These are phyloP conservation scores for Dictyophora rubrovolvata DNA, from an alignment of 768 basidiomycete genomes.

Conservation along the genomic window DNA sequence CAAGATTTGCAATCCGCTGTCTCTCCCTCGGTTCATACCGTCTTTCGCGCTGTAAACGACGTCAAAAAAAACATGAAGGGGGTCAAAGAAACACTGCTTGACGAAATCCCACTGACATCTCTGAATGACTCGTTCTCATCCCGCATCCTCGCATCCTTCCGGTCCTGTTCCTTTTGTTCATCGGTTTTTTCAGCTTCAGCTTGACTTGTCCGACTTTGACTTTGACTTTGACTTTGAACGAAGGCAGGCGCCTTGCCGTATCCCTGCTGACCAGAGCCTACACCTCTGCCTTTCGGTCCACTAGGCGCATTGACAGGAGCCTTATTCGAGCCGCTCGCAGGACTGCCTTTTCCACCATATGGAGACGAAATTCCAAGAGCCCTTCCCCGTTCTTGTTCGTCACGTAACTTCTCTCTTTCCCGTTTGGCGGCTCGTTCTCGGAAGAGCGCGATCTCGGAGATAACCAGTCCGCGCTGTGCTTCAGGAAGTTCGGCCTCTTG, in stretches of 20 bases:
- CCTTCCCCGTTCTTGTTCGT: slow-evolving; percentile 25
- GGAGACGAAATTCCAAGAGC: slow-evolving; percentile 3
- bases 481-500: slow-evolving; percentile 96
- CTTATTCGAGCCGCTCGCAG: slow-evolving; percentile 32
- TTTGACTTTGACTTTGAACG: slow-evolving; percentile 56
- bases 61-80: not conserved
- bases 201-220: slow-evolving; percentile 22
- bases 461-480: slow-evolving; percentile 81
- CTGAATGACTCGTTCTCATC: slow-evolving; percentile 80
- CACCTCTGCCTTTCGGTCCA: slow-evolving; percentile 69
- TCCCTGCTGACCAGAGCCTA: slow-evolving; percentile 70
- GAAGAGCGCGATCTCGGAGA: slow-evolving; percentile 94
- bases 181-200: slow-evolving; percentile 52
- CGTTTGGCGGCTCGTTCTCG: slow-evolving; percentile 87
- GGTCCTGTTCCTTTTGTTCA: slow-evolving; percentile 77
- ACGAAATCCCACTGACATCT: slow-evolving; percentile 49
- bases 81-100: not conserved
- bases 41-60: slow-evolving; percentile 65
- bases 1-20: slow-evolving; percentile 63
- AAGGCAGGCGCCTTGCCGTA: slow-evolving; percentile 78
- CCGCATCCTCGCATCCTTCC: slow-evolving; percentile 61
- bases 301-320: slow-evolving; percentile 38
- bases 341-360: slow-evolving; percentile 37
- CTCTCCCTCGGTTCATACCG: slow-evolving; percentile 90
- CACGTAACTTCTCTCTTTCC: slow-evolving; percentile 80